These are phyloP conservation scores for Agaricus sinodeliciosus DNA, from an alignment of 768 basidiomycete species.

Conservation along the genomic window DNA sequence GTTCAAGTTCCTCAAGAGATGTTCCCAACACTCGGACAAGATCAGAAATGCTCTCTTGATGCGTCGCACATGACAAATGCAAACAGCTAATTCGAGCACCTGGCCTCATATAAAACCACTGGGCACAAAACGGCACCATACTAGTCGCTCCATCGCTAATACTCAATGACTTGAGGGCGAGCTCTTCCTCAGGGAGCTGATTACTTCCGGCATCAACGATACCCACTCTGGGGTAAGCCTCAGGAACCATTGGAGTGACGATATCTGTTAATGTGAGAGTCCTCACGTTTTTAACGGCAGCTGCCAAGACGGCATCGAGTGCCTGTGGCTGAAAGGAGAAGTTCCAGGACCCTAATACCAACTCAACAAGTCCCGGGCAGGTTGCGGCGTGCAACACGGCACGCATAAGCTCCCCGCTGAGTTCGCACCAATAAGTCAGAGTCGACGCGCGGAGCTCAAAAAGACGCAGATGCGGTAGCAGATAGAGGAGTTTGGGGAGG, in stretches of 20 bases:
- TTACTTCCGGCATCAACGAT: not conserved
- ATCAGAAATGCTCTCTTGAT: conserved; percentile 1
- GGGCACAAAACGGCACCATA: conserved; percentile 3
- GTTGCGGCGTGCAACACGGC: not conserved
- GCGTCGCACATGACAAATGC: conserved; percentile 5
- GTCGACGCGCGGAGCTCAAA: conserved; percentile 8
- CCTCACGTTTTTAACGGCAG: not conserved
- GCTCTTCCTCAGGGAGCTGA: not conserved
- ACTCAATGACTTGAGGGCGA: not conserved
- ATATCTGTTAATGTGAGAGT: conserved; percentile 6
- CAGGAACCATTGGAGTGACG: conserved; percentile 1
- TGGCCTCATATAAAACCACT: not conserved
- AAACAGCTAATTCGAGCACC: conserved; percentile 1
- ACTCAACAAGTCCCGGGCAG: not conserved
- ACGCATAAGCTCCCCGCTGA: conserved; percentile 4
- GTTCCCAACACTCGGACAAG: conserved; percentile 1
- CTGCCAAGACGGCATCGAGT: conserved; percentile 1
- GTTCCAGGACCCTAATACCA: conserved; percentile 9
- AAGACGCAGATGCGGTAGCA: conserved; percentile 3
- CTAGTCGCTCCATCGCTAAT: conserved; percentile 4
- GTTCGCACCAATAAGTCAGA: conserved; percentile 9
- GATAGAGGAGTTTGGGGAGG: conserved; percentile 6
- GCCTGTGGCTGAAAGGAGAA: conserved; percentile 7
- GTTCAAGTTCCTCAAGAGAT: conserved; percentile 6
- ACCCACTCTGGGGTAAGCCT: not conserved